Base-by-base conservation (phyloP, 179 eudicot species). In the Nepenthes alata region DNA sequence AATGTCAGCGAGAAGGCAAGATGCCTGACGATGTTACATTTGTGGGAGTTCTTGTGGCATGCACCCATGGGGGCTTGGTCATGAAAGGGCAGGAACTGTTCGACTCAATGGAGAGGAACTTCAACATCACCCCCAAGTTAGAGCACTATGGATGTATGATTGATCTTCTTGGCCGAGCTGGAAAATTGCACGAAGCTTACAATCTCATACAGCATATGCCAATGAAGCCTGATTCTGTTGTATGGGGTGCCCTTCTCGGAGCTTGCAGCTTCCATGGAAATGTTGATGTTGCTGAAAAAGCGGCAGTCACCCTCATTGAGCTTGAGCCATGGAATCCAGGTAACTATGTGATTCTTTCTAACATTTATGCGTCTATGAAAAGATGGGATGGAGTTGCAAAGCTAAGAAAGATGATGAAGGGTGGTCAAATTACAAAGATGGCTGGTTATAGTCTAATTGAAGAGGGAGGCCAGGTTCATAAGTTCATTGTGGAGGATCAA, bases 91-190 rank as follows among this genome's bases (percentile, higher is more conserved):
- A 64, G 53, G 81, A 73, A 52, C 48, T 83, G 52, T 83, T 85
- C 57, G 65, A 72, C 16, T 77, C 62, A 16, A 83, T 85, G 85
- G 58, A 73, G 55, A 38, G 53, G 11, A 65, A 56, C 35, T 85
- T 73, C 45, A 60, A 39, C 11, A 63, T 83, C 13, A 59, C 51
- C 25, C 88, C 86, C 48, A 81, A 64, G 70, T 64, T 85, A 50
- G 85, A 85, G 65, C 93, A 83, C 73, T 79, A 85, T 51, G 88
- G 93, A 50, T 85, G 93, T 67, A 81, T 85, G 80, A 83, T 83
- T 62, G 91, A 83, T 72, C 87, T 85, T 51, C 74, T 83, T 47
- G 91, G 88, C 6, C 86, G 91, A 7, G 80, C 83, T 16, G 86
- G 91, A 11, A 54, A 72, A 58, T 58, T 85, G 11, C 44, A 66